Evolutionary conservation across 352 stramenopile species (phyloP), one percentile per base, ranked within the genome.

Genomic region (Pythium chondricola): DNA sequence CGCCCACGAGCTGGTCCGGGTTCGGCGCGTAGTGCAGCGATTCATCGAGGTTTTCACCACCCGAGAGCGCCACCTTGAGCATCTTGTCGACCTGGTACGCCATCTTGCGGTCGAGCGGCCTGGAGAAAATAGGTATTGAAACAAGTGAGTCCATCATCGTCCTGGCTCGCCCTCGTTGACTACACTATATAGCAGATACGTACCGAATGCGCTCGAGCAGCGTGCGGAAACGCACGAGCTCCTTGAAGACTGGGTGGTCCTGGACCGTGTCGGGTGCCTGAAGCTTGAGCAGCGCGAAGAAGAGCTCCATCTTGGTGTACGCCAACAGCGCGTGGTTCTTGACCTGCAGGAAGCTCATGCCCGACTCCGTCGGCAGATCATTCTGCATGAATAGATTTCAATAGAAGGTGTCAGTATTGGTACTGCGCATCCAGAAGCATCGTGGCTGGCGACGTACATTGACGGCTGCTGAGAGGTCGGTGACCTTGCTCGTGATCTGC

Each of bases 71-170:
- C 35, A 92, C 79, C 67, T 91, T 90, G 50, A 91, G 77, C 74
- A 93, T 83, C 56, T 93, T 93, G 65, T 93, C 83, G n/a, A 93
- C 78, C 56, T 93, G 83, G 57, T 93, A 93, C 61, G 87, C 88
- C 64, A 93, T 78, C 64, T 93, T 93, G 40, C 80, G 80, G 44
- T 93, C 83, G 16, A 93, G 63, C 26, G 83, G 83, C 24, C 72
- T 83, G 27, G 4, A 26, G 7, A 39, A 18, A 6, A 45, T 8
- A 36, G 8, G 38, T 26, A 43, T 16, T 8, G 37, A n/a, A 13
- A 25, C 20, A 18, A 39, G 29, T 4, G 2, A 29, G 13, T 31
- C 13, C 14, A 20, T 27, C 39, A 29, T 5, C 24, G 29, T 8
- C 29, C 7, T 33, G n/a, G n/a, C n/a, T n/a, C n/a, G n/a, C n/a